Percentiles rank a stretch among this genome's conserved stretches.
These are phyloP conservation scores for Neurospora cerealis DNA, from an alignment of 495 filamentous ascomycete genomes.

Conservation along the genomic window DNA sequence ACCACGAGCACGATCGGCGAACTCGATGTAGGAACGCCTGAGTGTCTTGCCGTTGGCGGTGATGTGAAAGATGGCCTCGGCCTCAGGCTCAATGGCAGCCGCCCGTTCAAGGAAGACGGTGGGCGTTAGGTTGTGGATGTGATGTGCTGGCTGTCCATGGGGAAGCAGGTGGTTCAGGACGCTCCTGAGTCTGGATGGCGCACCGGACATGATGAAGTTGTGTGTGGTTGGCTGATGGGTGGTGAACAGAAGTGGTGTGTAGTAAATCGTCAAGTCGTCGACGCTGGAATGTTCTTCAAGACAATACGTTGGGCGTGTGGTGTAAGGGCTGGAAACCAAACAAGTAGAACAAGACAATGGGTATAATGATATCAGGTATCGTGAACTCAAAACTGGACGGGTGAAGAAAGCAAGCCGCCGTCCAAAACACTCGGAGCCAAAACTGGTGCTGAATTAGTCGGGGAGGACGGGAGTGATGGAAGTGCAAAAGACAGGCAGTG, in stretches of 20 bases:
- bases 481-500: neutral
- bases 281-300: neutral
- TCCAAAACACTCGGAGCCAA: neutral
- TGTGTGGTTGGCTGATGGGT: neutral
- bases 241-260: neutral
- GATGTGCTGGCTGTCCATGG: slow-evolving; percentile 35
- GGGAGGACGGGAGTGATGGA: neutral
- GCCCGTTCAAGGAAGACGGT: slow-evolving; percentile 85
- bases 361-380: neutral
- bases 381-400: neutral
- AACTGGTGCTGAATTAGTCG: neutral
- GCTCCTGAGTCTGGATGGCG: slow-evolving; percentile 39
- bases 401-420: neutral
- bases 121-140: slow-evolving; percentile 76
- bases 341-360: neutral
- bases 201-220: slow-evolving; percentile 29
- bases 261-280: neutral
- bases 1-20: slow-evolving; percentile 75
- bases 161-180: slow-evolving; percentile 52
- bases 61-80: slow-evolving; percentile 77
- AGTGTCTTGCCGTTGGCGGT: slow-evolving; percentile 67
- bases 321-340: neutral
- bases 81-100: slow-evolving; percentile 81
- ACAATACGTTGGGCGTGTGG: neutral
- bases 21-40: slow-evolving; percentile 64